Percentiles rank a stretch among this genome's conserved stretches.
phyloP scores from a whole-genome alignment of 75 land plant genomes.

The Larix kaempferi region DNA sequence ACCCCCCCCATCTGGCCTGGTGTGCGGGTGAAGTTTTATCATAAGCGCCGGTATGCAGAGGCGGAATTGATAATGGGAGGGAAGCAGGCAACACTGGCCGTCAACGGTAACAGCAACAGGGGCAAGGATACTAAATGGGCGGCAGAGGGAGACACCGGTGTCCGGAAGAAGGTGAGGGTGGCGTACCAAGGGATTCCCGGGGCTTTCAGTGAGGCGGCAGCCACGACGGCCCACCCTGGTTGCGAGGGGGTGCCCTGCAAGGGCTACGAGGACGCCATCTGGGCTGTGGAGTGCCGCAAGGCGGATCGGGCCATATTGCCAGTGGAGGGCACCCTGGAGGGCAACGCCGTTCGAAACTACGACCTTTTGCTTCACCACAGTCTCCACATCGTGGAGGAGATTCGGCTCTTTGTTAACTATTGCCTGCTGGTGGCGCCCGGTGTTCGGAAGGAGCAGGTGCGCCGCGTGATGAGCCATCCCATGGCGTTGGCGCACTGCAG shows the following conservation, averaged over 20 bases:
- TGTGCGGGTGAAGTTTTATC: no score
- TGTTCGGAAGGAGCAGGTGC: slow-evolving; percentile 42
- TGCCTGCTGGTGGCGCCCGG: slow-evolving; percentile 75
- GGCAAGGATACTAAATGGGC: no score
- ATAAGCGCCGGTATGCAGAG: no score
- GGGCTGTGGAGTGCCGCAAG: slow-evolving; percentile 73
- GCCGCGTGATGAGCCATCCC: slow-evolving; percentile 61
- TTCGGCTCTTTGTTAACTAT: slow-evolving; percentile 69
- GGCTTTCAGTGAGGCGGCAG: slow-evolving; percentile 79
- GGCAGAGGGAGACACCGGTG: no score
- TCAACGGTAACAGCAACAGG: no score
- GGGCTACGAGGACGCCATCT: slow-evolving; percentile 71
- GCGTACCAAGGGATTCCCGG: slow-evolving; percentile 85
- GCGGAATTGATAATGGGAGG: no score
- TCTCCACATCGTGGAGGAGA: slow-evolving; percentile 78
- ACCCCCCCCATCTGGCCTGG: no score
- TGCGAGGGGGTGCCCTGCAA: slow-evolving; percentile 79
- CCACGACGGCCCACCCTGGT: slow-evolving; percentile 63
- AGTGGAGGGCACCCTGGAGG: slow-evolving; percentile 72
- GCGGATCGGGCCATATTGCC: slow-evolving; percentile 75
- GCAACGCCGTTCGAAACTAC: slow-evolving; percentile 69
- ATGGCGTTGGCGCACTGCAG: slow-evolving; percentile 72
- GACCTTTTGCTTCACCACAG: slow-evolving; percentile 78
- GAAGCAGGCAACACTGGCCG: no score
- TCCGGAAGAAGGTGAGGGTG: slow-evolving; percentile 21